Conservation (phyloP, 2,329 filamentous ascomycete species). For the Colletotrichum tofieldiae region DNA sequence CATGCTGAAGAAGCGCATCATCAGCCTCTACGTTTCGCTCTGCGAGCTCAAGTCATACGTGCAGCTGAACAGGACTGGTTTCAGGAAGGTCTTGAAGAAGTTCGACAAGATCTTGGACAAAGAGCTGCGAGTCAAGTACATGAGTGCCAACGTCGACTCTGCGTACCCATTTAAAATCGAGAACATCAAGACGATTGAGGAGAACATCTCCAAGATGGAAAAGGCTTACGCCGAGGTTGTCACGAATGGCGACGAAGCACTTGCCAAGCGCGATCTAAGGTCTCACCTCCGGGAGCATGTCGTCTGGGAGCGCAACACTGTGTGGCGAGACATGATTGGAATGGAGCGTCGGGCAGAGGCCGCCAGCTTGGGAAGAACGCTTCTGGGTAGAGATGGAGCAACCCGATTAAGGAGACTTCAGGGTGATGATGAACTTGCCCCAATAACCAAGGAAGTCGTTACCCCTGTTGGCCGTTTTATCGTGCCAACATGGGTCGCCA, state of each 20-base stretch:
- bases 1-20: conserved; percentile 92
- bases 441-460: conserved; percentile 76
- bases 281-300: conserved; percentile 96
- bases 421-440: conserved; percentile 82
- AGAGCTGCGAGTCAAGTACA: conserved; percentile 83
- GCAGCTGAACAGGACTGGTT: conserved; percentile 96
- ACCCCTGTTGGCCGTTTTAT: conserved; percentile 86
- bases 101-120: conserved; percentile 96
- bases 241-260: conserved; percentile 82
- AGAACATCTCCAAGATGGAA: conserved; percentile 83
- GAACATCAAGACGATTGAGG: conserved; percentile 80
- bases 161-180: conserved; percentile 86
- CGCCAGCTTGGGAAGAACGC: conserved; percentile 87
- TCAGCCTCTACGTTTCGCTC: conserved; percentile 89
- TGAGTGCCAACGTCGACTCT: conserved; percentile 80
- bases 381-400: conserved; percentile 83
- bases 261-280: conserved; percentile 88
- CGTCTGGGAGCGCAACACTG: conserved; percentile 98
- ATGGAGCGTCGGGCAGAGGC: conserved; percentile 97
- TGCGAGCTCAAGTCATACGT: conserved; percentile 97
- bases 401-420: conserved; percentile 80
- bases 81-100: conserved; percentile 97
- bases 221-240: conserved; percentile 85
- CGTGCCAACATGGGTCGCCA: conserved; percentile 87
- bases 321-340: conserved; percentile 99